Evolutionary conservation across 2,329 filamentous ascomycete species (phyloP).

Genomic region (Stylonectria norvegica): DNA sequence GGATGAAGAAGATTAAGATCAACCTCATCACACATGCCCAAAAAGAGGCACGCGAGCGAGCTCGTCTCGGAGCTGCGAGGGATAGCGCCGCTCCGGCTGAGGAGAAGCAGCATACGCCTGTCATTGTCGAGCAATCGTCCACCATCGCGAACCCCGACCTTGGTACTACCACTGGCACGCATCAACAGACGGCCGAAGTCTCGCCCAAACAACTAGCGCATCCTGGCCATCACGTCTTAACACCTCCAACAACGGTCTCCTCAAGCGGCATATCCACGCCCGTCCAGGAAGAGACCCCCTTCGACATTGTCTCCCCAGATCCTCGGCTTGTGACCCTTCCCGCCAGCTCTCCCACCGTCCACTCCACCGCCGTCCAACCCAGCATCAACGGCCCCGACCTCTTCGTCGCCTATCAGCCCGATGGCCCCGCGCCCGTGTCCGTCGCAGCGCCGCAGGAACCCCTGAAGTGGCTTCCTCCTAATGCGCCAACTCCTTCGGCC

Average conservation of each 20-base stretch:
- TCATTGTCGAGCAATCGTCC: conserved; percentile 1
- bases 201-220: conserved; percentile 15
- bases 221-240: conserved; percentile 10
- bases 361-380: conserved; percentile 26
- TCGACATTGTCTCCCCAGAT: conserved; percentile 19
- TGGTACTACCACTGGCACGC: no score
- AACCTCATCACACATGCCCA: conserved; percentile 58
- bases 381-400: conserved; percentile 32
- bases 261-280: conserved; percentile 26
- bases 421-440: conserved; percentile 44
- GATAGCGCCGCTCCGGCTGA: conserved; percentile 3
- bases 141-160: not conserved
- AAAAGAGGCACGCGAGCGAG: conserved; percentile 48
- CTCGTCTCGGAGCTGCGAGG: conserved; percentile 24
- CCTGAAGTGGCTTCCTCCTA: conserved; percentile 52
- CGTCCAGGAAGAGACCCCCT: conserved; percentile 20
- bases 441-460: conserved; percentile 37
- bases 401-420: conserved; percentile 55
- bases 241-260: conserved; percentile 22
- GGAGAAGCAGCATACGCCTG: not conserved
- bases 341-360: conserved; percentile 31
- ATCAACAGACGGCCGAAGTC: not conserved
- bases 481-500: conserved; percentile 36
- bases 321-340: conserved; percentile 20
- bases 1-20: conserved; percentile 62